phyloP scores from a whole-genome alignment of 352 stramenopile species.

The Halophytophthora batemanensis region DNA sequence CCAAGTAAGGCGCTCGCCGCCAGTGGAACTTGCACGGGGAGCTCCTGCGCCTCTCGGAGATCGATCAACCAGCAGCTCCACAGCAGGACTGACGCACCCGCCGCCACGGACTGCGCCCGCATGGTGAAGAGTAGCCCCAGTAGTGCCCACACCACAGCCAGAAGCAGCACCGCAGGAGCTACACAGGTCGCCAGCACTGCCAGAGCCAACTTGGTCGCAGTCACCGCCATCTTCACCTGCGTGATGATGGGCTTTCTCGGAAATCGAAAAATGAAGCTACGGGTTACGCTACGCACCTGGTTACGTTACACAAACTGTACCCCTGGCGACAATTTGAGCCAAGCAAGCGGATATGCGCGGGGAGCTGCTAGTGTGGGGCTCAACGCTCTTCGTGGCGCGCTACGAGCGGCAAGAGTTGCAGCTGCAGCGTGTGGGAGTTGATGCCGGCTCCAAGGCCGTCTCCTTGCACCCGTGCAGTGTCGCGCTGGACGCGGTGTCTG shows the following conservation, averaged over 20 bases:
- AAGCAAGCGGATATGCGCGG: constrained; percentile 10
- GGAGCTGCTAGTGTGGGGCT: constrained; percentile 26
- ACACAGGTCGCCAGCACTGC: too few species aligned
- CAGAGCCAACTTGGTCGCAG: too few species aligned
- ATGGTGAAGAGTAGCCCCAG: neutral
- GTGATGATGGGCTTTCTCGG: too few species aligned
- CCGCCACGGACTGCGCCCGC: constrained; percentile 8
- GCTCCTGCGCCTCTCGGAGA: constrained; percentile 4
- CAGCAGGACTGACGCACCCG: constrained; percentile 8
- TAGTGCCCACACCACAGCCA: too few species aligned
- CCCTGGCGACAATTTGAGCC: too few species aligned
- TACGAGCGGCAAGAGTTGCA: constrained; percentile 15
- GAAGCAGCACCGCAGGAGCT: too few species aligned
- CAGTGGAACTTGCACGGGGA: constrained; percentile 10
- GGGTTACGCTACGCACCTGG: too few species aligned
- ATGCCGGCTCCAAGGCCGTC: constrained; percentile 18
- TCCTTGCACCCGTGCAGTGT: constrained; percentile 13
- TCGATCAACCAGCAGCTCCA: constrained; percentile 19
- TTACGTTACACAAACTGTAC: neutral
- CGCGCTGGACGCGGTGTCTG: neutral
- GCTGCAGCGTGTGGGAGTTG: constrained; percentile 22
- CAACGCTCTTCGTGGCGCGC: constrained; percentile 25
- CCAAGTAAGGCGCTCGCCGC: constrained; percentile 7
- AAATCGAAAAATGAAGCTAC: too few species aligned
- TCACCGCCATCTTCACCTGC: too few species aligned